A percentile compares a stretch with the other conserved stretches of the same genome.
Evolutionary conservation across 108 stramenopile species (phyloP).

Genomic region (Aurantiochytrium sp.): DNA sequence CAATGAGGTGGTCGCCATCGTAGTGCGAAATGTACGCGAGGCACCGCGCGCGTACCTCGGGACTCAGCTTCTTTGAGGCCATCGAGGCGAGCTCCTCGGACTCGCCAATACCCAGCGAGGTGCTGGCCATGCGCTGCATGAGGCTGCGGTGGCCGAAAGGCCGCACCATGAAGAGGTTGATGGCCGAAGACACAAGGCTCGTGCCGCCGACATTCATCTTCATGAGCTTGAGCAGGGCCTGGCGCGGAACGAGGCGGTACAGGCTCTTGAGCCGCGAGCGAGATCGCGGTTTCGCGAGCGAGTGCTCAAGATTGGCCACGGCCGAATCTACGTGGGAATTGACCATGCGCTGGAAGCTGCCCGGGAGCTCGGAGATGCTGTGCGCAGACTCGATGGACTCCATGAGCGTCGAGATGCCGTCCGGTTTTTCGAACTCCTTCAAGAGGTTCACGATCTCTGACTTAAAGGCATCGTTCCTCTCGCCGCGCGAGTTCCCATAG

Average conservation of each 20-base stretch:
- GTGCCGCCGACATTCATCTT: background rate
- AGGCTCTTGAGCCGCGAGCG: background rate
- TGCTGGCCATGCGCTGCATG: conserved; percentile 24
- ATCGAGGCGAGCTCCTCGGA: background rate
- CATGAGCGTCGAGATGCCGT: background rate
- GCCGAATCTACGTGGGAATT: background rate
- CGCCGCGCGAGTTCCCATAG: background rate
- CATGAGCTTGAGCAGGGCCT: background rate
- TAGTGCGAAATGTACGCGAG: conserved; percentile 12
- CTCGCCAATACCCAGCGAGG: background rate
- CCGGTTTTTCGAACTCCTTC: background rate
- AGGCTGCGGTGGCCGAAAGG: conserved; percentile 13
- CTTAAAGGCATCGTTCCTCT: conserved; percentile 4
- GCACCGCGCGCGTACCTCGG: background rate
- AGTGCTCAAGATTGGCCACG: conserved; percentile 17
- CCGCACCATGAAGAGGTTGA: conserved; percentile 25
- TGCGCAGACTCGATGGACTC: background rate
- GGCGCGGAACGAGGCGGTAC: background rate
- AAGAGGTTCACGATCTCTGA: background rate
- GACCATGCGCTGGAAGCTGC: background rate
- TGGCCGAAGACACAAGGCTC: background rate
- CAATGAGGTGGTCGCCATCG: background rate
- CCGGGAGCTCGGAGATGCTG: background rate
- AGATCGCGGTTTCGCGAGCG: background rate
- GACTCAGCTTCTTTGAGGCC: background rate